Conservation (phyloP, 2,329 filamentous ascomycete species). For the Aspergillus bombycis region DNA sequence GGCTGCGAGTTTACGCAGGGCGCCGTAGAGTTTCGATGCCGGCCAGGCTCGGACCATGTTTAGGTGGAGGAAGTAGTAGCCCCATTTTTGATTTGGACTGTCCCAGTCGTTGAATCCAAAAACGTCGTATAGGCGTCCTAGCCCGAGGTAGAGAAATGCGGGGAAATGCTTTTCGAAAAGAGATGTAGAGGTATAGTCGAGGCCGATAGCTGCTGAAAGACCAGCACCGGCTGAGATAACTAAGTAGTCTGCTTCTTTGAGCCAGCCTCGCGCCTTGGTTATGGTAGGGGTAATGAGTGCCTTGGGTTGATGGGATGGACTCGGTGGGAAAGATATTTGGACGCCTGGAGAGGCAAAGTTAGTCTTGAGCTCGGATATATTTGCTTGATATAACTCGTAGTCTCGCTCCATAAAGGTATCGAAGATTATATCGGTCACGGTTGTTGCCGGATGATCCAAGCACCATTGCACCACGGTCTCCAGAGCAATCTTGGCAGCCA, state of each 20-base stretch:
- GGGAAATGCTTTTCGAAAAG: slow-evolving; percentile 28
- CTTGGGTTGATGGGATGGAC: background rate
- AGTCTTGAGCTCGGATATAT: background rate
- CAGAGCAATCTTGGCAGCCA: slow-evolving; percentile 22
- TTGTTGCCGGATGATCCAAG: slow-evolving; percentile 12
- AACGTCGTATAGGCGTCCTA: slow-evolving; percentile 24
- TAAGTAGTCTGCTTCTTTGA: slow-evolving; percentile 21
- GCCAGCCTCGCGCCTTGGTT: slow-evolving; percentile 19
- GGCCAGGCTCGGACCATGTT: slow-evolving; percentile 23
- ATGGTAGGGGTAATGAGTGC: background rate
- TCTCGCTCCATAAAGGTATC: slow-evolving; percentile 25
- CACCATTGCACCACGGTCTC: slow-evolving; percentile 21
- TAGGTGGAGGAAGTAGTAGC: slow-evolving; percentile 27
- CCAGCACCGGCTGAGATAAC: slow-evolving; percentile 27
- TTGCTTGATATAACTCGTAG: slow-evolving; percentile 15
- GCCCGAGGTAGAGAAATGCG: slow-evolving; percentile 34
- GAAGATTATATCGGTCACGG: slow-evolving; percentile 27
- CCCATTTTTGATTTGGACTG: slow-evolving; percentile 23
- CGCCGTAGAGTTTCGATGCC: slow-evolving; percentile 9
- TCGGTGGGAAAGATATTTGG: background rate
- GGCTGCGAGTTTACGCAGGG: background rate
- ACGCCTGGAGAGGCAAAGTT: background rate
- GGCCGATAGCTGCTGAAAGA: slow-evolving; percentile 25
- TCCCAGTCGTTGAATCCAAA: slow-evolving; percentile 24
- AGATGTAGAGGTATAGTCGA: slow-evolving; percentile 27